Base-by-base conservation (phyloP, 1,284 basidiomycete genomes). In the Rhodofomes roseus region DNA sequence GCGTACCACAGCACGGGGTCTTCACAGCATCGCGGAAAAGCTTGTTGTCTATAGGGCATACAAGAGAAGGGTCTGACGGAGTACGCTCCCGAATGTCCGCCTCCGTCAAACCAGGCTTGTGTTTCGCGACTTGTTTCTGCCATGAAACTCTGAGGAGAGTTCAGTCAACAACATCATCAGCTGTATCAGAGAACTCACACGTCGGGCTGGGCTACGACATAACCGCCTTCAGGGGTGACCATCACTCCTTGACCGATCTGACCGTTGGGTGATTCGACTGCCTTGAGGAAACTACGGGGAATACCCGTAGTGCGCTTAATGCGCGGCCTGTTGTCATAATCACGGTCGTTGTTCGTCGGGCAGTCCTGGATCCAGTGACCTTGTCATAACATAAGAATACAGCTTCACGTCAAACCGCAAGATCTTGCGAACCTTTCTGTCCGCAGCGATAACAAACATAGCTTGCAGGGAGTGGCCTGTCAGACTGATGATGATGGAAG, bases 361-460 rank as follows among this genome's bases (percentile, higher is more conserved):
- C 97, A 99, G 65, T 97, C 94, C 73, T 99, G 96, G 65, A 99
- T 99, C 97, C 97, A 99, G 71, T 99, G 97, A 31, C 95, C 94
- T 96, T 74, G n/a, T 54, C 57, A 54, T 18, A 50, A 20, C 22
- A 29, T 39, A 39, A 55, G 54, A 64, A 59, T n/a, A 29, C 53
- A 7, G 37, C 14, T 63, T 52, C 7, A 53, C 36, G 56, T 56
- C 43, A 44, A 44, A 54, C 39, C 48, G 27, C 27, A 31, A 57
- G 59, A 40, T 60, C 59, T 20, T 23, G 69, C 87, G 60, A 69
- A 95, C 94, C 95, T 85, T 98, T 97, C 76, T 97, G 92, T 44
- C 96, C 96, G 76, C 97, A 99, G 41, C 97, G 89, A 74, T 98
- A 98, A 73, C 97, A 99, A n/a, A 99, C 95, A 77, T 99, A 99